A percentile compares a stretch with the other conserved stretches of the same genome.
Conservation (phyloP, 108 stramenopile genomes). For the Discostella pseudostelligera region DNA sequence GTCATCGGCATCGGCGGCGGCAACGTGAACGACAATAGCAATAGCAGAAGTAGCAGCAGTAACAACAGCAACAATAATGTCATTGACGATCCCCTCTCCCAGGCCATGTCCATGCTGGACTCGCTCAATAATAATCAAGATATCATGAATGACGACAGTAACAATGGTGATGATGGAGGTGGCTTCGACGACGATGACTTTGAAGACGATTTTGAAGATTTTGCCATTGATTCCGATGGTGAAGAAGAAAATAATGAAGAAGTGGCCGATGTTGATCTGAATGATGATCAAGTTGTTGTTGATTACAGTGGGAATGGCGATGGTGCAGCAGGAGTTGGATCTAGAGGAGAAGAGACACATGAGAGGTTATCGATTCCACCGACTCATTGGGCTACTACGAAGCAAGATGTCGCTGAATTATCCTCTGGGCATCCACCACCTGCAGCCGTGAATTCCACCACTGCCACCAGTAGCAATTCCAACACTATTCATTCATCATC, state of each 20-base stretch:
- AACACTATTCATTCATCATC: no score
- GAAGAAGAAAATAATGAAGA: constrained; percentile 28
- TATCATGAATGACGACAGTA: background rate
- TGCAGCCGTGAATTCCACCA: background rate
- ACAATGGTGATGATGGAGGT: background rate
- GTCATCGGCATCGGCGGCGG: no score
- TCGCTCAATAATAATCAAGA: background rate
- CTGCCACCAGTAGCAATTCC: background rate
- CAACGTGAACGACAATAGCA: no score
- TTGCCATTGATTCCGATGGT: constrained; percentile 65
- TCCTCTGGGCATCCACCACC: background rate
- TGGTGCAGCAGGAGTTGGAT: no score
- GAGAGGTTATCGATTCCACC: constrained; percentile 2
- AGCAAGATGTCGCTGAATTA: constrained; percentile 2
- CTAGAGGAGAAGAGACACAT: no score
- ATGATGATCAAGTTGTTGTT: constrained; percentile 15
- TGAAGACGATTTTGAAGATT: constrained; percentile 22
- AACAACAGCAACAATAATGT: background rate
- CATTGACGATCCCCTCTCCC: background rate
- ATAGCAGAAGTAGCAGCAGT: no score
- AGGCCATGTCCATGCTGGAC: constrained; percentile 2
- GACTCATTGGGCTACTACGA: constrained; percentile 16
- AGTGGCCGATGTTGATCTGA: background rate
- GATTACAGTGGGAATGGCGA: background rate
- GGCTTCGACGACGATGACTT: background rate